A percentile compares a stretch with the other conserved stretches of the same genome.
phyloP scores from a whole-genome alignment of 225 moss, liverwort and hornwort genomes.

The Neckera pumila region DNA sequence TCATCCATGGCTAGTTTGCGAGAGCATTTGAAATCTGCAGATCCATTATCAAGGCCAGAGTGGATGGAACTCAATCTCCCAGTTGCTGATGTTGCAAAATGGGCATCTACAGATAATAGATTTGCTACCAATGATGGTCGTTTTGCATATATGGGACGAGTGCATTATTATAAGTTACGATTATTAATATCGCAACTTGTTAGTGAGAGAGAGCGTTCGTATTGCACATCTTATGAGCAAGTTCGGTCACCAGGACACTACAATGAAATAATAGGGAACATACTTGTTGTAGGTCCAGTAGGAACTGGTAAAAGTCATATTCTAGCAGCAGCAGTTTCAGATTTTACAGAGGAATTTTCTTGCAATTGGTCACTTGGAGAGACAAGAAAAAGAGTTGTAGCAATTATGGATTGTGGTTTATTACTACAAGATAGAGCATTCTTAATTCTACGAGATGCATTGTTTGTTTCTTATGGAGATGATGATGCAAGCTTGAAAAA shows the following conservation, averaged over 20 bases:
- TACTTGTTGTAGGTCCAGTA: conserved; percentile 19
- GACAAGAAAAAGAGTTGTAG: conserved; percentile 25
- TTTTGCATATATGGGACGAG: conserved; percentile 33
- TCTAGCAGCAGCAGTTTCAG: conserved; percentile 12
- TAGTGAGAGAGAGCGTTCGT: conserved; percentile 11
- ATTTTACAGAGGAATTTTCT: conserved; percentile 38
- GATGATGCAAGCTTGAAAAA: conserved; percentile 21
- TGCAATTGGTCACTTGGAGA: not conserved
- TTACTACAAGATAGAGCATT: conserved; percentile 31
- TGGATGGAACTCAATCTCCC: conserved; percentile 49
- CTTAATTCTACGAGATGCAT: conserved; percentile 14
- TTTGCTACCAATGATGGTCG: conserved; percentile 43
- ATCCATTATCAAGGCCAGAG: conserved; percentile 12
- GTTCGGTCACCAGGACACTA: conserved; percentile 20
- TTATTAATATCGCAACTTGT: conserved; percentile 28
- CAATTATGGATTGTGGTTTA: conserved; percentile 33
- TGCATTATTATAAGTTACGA: conserved; percentile 21
- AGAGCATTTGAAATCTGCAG: conserved; percentile 16
- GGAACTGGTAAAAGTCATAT: conserved; percentile 35
- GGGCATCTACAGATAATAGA: conserved; percentile 29
- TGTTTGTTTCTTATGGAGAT: conserved; percentile 27
- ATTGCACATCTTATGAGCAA: conserved; percentile 26
- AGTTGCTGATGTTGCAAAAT: conserved; percentile 22
- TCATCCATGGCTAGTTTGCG: conserved; percentile 32
- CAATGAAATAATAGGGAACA: conserved; percentile 18